A percentile compares a stretch with the other conserved stretches of the same genome.
phyloP scores from a whole-genome alignment of 2,329 filamentous ascomycete species.

The Mycosphaerelloides madeirae region DNA sequence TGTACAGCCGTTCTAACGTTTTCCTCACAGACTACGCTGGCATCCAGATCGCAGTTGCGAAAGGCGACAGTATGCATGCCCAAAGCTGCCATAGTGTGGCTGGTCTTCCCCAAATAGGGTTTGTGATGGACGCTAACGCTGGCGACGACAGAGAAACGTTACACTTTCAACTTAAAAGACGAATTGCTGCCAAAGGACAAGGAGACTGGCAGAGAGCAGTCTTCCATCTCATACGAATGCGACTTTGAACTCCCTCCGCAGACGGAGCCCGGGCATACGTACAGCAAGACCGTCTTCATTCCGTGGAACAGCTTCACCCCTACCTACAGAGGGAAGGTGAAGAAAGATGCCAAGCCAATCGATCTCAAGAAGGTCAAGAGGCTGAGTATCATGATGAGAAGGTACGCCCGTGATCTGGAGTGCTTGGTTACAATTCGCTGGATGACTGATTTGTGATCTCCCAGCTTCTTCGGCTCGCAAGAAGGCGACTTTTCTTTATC shows the following conservation, averaged over 20 bases:
- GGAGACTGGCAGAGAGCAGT: conserved; percentile 64
- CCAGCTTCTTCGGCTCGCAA: conserved; percentile 70
- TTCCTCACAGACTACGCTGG: neutral
- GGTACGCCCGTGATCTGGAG: conserved; percentile 46
- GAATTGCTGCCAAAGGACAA: conserved; percentile 52
- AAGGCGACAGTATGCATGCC: conserved; percentile 14
- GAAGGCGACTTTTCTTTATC: conserved; percentile 61
- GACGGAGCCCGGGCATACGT: conserved; percentile 19
- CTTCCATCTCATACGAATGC: conserved; percentile 68
- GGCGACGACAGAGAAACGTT: conserved; percentile 50
- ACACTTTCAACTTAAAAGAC: conserved; percentile 73
- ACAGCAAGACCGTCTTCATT: conserved; percentile 47
- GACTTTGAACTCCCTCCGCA: conserved; percentile 51
- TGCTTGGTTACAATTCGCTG: neutral
- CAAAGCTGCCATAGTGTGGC: neutral
- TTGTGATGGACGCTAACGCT: conserved; percentile 1
- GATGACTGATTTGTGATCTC: neutral
- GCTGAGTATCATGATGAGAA: conserved; percentile 75
- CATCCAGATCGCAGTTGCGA: conserved; percentile 16
- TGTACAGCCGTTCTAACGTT: no score
- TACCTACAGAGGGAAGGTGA: conserved; percentile 67
- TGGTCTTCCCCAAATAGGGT: neutral
- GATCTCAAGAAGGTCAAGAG: conserved; percentile 58
- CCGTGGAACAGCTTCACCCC: conserved; percentile 59
- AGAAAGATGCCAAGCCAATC: conserved; percentile 56